Conservation (phyloP, 495 filamentous ascomycete genomes). For the Talaromyces borbonicus region DNA sequence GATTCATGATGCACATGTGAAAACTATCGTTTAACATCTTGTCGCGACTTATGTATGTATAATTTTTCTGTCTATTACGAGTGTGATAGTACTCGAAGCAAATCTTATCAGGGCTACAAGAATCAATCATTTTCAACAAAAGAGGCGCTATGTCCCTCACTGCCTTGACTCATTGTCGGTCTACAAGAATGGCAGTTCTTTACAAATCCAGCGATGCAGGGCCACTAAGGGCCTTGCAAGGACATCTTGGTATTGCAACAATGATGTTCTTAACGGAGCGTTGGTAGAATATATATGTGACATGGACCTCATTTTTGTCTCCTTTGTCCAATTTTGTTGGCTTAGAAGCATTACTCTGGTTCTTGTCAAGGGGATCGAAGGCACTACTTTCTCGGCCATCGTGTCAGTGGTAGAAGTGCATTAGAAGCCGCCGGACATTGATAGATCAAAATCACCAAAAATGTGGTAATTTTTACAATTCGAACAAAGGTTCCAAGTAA, state of each 20-base stretch:
- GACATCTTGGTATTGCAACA: constrained; percentile 38
- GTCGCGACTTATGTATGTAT: constrained; percentile 4
- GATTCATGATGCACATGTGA: not conserved
- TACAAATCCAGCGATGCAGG: constrained; percentile 50
- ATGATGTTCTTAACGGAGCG: constrained; percentile 60
- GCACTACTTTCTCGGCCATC: constrained; percentile 45
- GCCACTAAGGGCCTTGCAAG: constrained; percentile 57
- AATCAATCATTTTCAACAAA: too few relatives aligned
- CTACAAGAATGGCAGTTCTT: not conserved
- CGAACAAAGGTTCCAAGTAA: constrained; percentile 6
- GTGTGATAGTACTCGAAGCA: too few relatives aligned
- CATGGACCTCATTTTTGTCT: constrained; percentile 11
- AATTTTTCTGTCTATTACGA: not conserved
- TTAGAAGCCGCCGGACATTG: constrained; percentile 67
- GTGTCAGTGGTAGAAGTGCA: constrained; percentile 53
- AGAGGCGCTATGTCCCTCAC: too few relatives aligned
- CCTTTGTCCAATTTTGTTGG: constrained; percentile 21
- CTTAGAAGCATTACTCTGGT: not conserved
- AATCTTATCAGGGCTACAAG: too few relatives aligned
- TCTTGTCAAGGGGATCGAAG: constrained; percentile 48
- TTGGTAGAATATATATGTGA: constrained; percentile 52
- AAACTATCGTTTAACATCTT: not conserved
- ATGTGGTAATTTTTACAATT: constrained; percentile 7
- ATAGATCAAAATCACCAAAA: constrained; percentile 4
- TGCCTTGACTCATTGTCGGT: too few relatives aligned